phyloP scores from a whole-genome alignment of 805 yeast species.

The Candida hispaniensis region DNA sequence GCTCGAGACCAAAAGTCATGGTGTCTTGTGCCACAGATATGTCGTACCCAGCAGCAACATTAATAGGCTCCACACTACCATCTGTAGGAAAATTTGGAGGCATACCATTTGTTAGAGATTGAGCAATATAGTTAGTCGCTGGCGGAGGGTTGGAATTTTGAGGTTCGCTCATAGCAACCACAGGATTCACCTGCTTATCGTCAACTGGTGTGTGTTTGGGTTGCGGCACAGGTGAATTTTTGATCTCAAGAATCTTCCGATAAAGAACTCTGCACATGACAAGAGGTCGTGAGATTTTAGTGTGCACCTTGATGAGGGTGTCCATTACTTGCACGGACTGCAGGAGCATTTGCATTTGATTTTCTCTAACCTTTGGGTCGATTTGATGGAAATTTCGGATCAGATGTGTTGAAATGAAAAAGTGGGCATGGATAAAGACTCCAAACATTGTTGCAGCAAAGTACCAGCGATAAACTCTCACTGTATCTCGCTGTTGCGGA shows the following conservation, averaged over 20 bases:
- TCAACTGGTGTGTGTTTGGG: too few species aligned
- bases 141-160: too few species aligned
- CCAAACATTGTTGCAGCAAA: constrained; percentile 10
- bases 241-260: constrained; percentile 10
- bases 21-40: too few species aligned
- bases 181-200: too few species aligned
- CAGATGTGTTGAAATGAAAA: constrained; percentile 13
- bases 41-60: too few species aligned
- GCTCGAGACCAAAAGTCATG: too few species aligned
- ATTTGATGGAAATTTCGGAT: constrained; percentile 11
- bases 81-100: too few species aligned
- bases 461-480: constrained; percentile 15
- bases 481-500: constrained; percentile 2
- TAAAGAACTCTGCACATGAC: constrained; percentile 12
- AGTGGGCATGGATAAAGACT: constrained; percentile 16
- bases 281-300: constrained; percentile 9
- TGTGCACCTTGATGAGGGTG: constrained; percentile 9
- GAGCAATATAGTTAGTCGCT: too few species aligned
- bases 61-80: too few species aligned
- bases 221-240: constrained; percentile 8
- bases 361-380: constrained; percentile 6
- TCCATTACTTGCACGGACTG: constrained; percentile 8
- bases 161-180: too few species aligned
- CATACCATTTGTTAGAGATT: too few species aligned
- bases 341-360: constrained; percentile 3